Base-by-base conservation (phyloP, 345 rosid genomes). In the Bruguiera parviflora region DNA sequence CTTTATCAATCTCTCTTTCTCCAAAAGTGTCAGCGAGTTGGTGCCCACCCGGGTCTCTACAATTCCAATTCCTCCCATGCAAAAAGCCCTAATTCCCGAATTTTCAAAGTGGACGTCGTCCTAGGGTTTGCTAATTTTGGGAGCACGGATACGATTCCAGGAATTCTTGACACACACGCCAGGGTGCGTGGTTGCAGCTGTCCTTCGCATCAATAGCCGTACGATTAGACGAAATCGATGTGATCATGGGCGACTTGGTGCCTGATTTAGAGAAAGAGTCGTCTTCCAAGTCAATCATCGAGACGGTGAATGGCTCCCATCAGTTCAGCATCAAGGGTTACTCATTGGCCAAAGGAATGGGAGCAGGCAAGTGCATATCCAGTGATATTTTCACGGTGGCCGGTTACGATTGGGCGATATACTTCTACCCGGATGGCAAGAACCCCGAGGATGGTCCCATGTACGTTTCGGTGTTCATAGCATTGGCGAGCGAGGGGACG, bases 341-440 rank as follows among this genome's bases (percentile, higher is more conserved):
- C 73, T 96, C 94, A 5, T 75, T 92, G 61, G 91, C 97, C 18
- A 89, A 88, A 74, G 98, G 96, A 25, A 82, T 84, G 92, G 91
- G 92, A 0, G 47, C 90, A 0, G 98, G 99, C 4, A 91, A 86
- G 63, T 90, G 82, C 75, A 81, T 96, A 51, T 61, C 89, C 65
- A 92, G 98, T 85, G 97, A 90, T 46, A 49, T 86, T 24, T 92
- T 96, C 81, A 79, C 92, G 61, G 87, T 90, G 22, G 98, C 92
- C 2, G 99, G 99, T 11, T 92, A 82, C 70, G 91, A 92, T 35
- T 96, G 99, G 99, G 92, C 88, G 68, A 78, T 96, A 69, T 92
- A 89, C 78, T 96, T 96, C 61, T 96, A 92, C 55, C 99, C 99
- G 0, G 92, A 92, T 68, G 99, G 98, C 9, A 96, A 89, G 71